A percentile compares a stretch with the other conserved stretches of the same genome.
Evolutionary conservation across 176 grass and related monocot species (phyloP).

Genomic region (Oryza glumipatula): DNA sequence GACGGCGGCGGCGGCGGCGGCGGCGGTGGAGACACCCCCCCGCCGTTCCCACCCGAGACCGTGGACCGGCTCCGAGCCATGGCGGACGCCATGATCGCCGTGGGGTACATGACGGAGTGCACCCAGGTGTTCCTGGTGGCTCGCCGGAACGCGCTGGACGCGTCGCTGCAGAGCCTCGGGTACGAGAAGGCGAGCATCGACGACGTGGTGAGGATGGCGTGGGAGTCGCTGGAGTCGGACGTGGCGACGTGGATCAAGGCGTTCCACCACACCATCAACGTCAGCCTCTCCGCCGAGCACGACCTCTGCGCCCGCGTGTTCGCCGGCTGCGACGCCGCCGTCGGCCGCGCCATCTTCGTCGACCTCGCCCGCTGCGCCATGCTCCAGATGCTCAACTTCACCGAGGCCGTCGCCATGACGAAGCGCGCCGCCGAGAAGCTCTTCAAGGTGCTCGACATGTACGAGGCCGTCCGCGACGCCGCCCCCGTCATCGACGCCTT

Average conservation of each 20-base stretch:
- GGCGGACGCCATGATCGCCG: slow-evolving; percentile 56
- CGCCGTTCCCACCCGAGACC: slow-evolving; percentile 46
- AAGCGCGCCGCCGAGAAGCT: slow-evolving; percentile 86
- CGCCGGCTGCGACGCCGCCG: not conserved
- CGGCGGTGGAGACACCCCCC: not conserved
- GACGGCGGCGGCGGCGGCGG: not conserved
- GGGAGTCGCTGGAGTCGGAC: slow-evolving; percentile 74
- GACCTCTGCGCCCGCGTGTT: slow-evolving; percentile 69
- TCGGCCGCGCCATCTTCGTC: slow-evolving; percentile 49
- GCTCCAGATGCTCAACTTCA: slow-evolving; percentile 74
- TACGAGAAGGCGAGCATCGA: slow-evolving; percentile 79
- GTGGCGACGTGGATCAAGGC: slow-evolving; percentile 76
- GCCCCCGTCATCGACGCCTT: slow-evolving; percentile 49
- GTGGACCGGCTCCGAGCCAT: slow-evolving; percentile 62
- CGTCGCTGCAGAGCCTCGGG: slow-evolving; percentile 56
- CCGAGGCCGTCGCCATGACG: slow-evolving; percentile 69
- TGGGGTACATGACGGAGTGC: slow-evolving; percentile 80
- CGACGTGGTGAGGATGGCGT: slow-evolving; percentile 80
- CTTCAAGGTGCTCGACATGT: slow-evolving; percentile 98
- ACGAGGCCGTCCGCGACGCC: slow-evolving; percentile 71
- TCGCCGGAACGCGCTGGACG: slow-evolving; percentile 72
- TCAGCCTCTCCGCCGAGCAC: slow-evolving; percentile 56
- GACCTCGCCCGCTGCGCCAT: slow-evolving; percentile 52
- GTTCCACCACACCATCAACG: slow-evolving; percentile 55
- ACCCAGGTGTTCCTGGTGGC: slow-evolving; percentile 69